These are phyloP conservation scores for Suhomyces xylopsoci DNA, from an alignment of 805 yeast genomes.

Conservation along the genomic window DNA sequence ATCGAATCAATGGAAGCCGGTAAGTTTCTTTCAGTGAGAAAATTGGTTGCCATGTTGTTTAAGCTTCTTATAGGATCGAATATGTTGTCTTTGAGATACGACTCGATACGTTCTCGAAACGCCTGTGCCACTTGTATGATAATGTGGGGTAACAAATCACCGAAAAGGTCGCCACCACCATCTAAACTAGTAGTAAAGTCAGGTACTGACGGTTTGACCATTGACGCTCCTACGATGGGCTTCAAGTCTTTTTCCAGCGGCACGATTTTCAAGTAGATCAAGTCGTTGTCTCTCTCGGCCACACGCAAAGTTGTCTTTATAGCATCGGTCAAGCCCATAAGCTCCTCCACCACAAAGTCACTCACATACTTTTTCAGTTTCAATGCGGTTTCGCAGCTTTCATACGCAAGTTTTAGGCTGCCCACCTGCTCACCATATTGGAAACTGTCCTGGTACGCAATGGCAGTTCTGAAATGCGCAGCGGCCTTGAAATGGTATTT, in stretches of 20 bases:
- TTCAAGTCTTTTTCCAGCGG: slow-evolving; percentile 46
- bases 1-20: slow-evolving; percentile 64
- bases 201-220: slow-evolving; percentile 51
- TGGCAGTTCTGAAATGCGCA: slow-evolving; percentile 61
- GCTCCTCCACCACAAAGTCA: slow-evolving; percentile 48
- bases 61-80: slow-evolving; percentile 48
- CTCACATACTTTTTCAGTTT: slow-evolving; percentile 41
- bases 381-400: slow-evolving; percentile 34
- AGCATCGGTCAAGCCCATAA: slow-evolving; percentile 45
- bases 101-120: slow-evolving; percentile 61
- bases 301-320: slow-evolving; percentile 45
- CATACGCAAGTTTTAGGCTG: slow-evolving; percentile 44
- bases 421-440: slow-evolving; percentile 74
- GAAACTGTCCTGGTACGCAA: slow-evolving; percentile 43
- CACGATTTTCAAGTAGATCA: slow-evolving; percentile 67
- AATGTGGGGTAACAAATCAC: slow-evolving; percentile 60
- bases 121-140: slow-evolving; percentile 67
- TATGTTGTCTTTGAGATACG: slow-evolving; percentile 45
- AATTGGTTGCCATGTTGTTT: slow-evolving; percentile 41
- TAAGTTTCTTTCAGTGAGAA: slow-evolving; percentile 48
- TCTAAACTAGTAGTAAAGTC: slow-evolving; percentile 1
- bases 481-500: slow-evolving; percentile 66
- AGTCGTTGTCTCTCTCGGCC: slow-evolving; percentile 77
- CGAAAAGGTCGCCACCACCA: not conserved
- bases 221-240: slow-evolving; percentile 45